Evolutionary conservation across 345 rosid species (phyloP).

Genomic region (Triadica sebifera): DNA sequence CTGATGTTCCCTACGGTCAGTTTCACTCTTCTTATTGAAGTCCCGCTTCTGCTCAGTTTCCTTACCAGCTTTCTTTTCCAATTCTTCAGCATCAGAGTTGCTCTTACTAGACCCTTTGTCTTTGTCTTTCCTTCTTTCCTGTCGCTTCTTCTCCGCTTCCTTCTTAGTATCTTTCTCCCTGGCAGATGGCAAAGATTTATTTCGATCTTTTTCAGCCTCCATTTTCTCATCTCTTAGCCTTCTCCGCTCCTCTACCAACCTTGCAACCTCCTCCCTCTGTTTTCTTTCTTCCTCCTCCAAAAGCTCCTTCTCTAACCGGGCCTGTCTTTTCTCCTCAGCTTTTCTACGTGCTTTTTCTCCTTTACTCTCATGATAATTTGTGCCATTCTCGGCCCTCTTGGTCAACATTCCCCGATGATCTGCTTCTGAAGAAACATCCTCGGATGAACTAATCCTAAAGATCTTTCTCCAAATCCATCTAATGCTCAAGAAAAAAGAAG

Average conservation of each 20-base stretch:
- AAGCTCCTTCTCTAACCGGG: conserved; percentile 84
- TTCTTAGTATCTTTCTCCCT: conserved; percentile 61
- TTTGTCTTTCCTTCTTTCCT: conserved; percentile 86
- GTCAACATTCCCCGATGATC: conserved; percentile 59
- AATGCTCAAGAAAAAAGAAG: conserved; percentile 82
- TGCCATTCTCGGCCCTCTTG: conserved; percentile 65
- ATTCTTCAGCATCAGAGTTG: conserved; percentile 84
- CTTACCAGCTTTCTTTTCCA: conserved; percentile 62
- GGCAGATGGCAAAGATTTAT: conserved; percentile 41
- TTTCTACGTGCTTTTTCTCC: conserved; percentile 90
- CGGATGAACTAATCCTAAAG: conserved; percentile 74
- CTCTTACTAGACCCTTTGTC: conserved; percentile 87
- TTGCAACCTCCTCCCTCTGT: conserved; percentile 94
- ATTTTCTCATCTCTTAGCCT: conserved; percentile 73
- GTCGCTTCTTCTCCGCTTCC: conserved; percentile 79
- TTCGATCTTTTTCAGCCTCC: conserved; percentile 65
- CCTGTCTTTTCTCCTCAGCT: conserved; percentile 96
- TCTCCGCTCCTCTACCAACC: conserved; percentile 91
- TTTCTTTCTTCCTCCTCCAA: conserved; percentile 93
- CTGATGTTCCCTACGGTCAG: conserved; percentile 47
- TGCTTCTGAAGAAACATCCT: conserved; percentile 55
- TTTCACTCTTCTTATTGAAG: conserved; percentile 50
- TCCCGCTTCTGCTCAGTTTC: conserved; percentile 63
- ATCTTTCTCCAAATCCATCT: conserved; percentile 94
- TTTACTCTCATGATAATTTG: conserved; percentile 65